A percentile compares a stretch with the other conserved stretches of the same genome.
These are phyloP conservation scores for Aphanocladium album DNA, from an alignment of 2,329 filamentous ascomycete species.

Conservation along the genomic window DNA sequence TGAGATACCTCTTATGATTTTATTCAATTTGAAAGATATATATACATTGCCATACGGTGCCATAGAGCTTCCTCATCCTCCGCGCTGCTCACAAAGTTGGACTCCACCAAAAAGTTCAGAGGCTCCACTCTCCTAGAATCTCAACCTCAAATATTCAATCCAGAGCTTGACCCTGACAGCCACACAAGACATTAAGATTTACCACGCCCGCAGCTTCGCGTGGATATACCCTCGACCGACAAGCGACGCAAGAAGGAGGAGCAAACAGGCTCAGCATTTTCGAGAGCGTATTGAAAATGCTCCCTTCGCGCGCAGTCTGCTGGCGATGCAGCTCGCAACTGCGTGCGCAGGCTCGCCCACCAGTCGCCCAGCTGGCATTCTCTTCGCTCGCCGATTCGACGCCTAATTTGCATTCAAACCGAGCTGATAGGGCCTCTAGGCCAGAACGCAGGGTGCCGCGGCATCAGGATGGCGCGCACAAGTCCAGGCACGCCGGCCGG, in stretches of 20 bases:
- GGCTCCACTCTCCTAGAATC: constrained; percentile 5
- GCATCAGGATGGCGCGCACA: not conserved
- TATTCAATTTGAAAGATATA: no score
- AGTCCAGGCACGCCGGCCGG: not conserved
- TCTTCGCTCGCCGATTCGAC: constrained; percentile 4
- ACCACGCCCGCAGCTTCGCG: not conserved
- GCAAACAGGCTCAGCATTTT: not conserved
- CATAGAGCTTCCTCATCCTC: no score
- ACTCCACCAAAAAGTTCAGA: not conserved
- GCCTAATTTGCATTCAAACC: not conserved
- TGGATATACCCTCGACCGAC: not conserved
- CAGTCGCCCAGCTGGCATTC: constrained; percentile 8
- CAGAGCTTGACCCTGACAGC: not conserved
- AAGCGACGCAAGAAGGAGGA: no score
- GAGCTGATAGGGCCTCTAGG: not conserved
- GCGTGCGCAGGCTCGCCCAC: constrained; percentile 14
- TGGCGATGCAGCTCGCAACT: constrained; percentile 29
- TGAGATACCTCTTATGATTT: no score
- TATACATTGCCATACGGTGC: no score
- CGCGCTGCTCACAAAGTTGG: no score
- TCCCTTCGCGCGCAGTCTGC: constrained; percentile 30
- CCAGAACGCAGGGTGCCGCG: not conserved
- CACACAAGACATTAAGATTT: not conserved
- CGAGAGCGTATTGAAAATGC: constrained; percentile 24
- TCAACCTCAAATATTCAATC: constrained; percentile 3